Evolutionary conservation across 352 stramenopile species (phyloP).

Genomic region (Phytopythium mirpurense): DNA sequence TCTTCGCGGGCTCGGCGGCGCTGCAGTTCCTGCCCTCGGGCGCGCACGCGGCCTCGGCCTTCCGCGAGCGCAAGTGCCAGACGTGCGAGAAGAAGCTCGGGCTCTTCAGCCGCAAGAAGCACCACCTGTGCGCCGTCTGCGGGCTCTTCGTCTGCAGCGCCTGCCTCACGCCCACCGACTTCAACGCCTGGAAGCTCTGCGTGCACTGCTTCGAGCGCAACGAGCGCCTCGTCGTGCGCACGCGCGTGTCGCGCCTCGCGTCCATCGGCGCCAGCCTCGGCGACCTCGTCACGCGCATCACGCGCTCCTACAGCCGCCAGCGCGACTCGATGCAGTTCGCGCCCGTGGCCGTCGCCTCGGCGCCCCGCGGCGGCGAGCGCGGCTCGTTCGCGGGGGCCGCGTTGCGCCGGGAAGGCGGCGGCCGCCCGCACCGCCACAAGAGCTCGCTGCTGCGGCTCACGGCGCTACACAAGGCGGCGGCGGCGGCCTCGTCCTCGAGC

Average conservation of each 20-base stretch:
- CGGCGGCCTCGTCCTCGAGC: too few relatives aligned
- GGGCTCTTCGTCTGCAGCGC: constrained; percentile 54
- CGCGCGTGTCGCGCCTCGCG: constrained; percentile 43
- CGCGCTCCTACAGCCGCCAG: constrained; percentile 29
- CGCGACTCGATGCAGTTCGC: constrained; percentile 34
- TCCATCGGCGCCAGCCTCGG: constrained; percentile 31
- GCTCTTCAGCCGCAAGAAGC: constrained; percentile 55
- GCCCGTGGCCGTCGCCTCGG: neutral
- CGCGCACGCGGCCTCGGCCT: constrained; percentile 14
- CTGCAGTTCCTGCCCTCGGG: constrained; percentile 17
- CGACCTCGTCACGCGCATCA: constrained; percentile 27
- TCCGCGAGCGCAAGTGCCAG: constrained; percentile 53
- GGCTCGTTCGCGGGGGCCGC: neutral
- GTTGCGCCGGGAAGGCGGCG: too few relatives aligned
- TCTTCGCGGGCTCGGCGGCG: constrained; percentile 17
- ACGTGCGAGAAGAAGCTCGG: constrained; percentile 56
- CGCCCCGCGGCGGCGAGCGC: neutral
- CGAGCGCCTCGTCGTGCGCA: constrained; percentile 50
- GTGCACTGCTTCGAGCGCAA: constrained; percentile 58
- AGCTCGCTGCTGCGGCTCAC: constrained; percentile 8
- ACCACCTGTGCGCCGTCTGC: constrained; percentile 58
- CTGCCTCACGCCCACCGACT: constrained; percentile 55
- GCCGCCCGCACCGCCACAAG: too few relatives aligned
- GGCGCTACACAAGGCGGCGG: constrained; percentile 11
- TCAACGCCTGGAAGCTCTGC: constrained; percentile 60